Percentiles rank a stretch among this genome's conserved stretches.
These are phyloP conservation scores for Nitzschia sp. DNA, from an alignment of 108 stramenopile species.

Conservation along the genomic window DNA sequence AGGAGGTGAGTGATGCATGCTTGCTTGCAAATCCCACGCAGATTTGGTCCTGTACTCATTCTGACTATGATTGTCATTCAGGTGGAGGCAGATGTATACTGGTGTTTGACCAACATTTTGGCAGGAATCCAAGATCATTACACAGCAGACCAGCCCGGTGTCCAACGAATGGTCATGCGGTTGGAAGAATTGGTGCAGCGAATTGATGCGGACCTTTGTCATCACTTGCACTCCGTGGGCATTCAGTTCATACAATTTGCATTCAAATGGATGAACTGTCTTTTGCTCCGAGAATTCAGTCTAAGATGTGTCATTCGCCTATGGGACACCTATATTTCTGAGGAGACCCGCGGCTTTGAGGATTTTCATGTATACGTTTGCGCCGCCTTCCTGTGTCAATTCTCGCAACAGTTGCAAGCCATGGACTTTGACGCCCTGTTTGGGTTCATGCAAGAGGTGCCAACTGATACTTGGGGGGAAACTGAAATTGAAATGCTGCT, in stretches of 20 bases:
- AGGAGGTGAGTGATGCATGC: slow-evolving; percentile 47
- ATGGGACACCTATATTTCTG: slow-evolving; percentile 94
- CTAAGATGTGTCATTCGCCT: slow-evolving; percentile 78
- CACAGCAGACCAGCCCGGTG: slow-evolving; percentile 94
- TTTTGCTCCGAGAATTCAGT: slow-evolving; percentile 91
- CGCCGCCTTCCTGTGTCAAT: slow-evolving; percentile 94
- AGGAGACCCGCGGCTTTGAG: slow-evolving; percentile 87
- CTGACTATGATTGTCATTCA: not conserved
- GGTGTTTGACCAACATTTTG: slow-evolving; percentile 95
- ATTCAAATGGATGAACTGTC: slow-evolving; percentile 99
- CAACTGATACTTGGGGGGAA: slow-evolving; percentile 78
- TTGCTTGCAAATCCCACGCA: too few species aligned
- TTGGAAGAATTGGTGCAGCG: slow-evolving; percentile 92
- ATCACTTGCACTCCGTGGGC: slow-evolving; percentile 71
- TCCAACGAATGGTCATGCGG: slow-evolving; percentile 94
- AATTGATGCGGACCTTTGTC: slow-evolving; percentile 85
- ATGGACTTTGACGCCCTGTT: slow-evolving; percentile 95
- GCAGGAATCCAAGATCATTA: slow-evolving; percentile 98
- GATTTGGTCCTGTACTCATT: too few species aligned
- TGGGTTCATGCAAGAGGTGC: slow-evolving; percentile 90
- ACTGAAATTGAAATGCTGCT: slow-evolving; percentile 85
- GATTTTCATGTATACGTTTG: slow-evolving; percentile 98
- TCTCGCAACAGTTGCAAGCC: slow-evolving; percentile 72
- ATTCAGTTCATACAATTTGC: slow-evolving; percentile 95
- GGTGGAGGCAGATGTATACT: slow-evolving; percentile 97